Conservation (phyloP, 2,329 filamentous ascomycete genomes). For the Ramularia collo-cygni region DNA sequence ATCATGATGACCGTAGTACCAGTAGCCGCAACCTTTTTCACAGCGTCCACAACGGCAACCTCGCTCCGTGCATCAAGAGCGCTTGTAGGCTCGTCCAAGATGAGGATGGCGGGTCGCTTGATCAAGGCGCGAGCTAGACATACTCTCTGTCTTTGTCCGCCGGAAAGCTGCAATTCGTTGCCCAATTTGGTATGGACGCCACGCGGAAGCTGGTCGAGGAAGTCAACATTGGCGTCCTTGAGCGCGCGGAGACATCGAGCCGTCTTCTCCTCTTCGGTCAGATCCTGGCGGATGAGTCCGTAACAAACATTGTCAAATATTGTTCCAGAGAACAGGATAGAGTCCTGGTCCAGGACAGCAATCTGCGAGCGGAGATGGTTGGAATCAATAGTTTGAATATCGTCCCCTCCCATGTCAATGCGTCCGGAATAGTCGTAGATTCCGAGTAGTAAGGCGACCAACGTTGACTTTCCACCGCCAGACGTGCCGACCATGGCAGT, state of each 20-base stretch:
- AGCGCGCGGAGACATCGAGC: conserved; percentile 28
- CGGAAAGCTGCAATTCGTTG: conserved; percentile 39
- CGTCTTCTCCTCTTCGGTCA: conserved; percentile 19
- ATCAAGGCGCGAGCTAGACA: conserved; percentile 43
- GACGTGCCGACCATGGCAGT: conserved; percentile 42
- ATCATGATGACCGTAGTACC: conserved; percentile 62
- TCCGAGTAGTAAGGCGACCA: conserved; percentile 37
- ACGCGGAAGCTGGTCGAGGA: conserved; percentile 38
- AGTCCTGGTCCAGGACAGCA: conserved; percentile 41
- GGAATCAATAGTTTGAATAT: conserved; percentile 34
- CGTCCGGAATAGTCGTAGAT: conserved; percentile 37
- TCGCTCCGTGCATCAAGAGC: conserved; percentile 41
- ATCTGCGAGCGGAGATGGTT: conserved; percentile 35
- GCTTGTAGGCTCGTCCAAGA: conserved; percentile 43
- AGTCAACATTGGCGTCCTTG: conserved; percentile 37
- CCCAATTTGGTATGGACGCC: conserved; percentile 40
- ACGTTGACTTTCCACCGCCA: conserved; percentile 40
- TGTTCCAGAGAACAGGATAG: conserved; percentile 39
- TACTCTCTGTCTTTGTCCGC: conserved; percentile 42
- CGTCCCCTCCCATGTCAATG: conserved; percentile 34
- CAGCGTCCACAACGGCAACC: conserved; percentile 36
- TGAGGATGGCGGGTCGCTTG: conserved; percentile 38
- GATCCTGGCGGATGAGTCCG: conserved; percentile 24
- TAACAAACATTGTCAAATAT: conserved; percentile 41
- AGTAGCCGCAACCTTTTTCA: conserved; percentile 34